phyloP scores from a whole-genome alignment of 345 rosid genomes.

The Salix suchowensis region DNA sequence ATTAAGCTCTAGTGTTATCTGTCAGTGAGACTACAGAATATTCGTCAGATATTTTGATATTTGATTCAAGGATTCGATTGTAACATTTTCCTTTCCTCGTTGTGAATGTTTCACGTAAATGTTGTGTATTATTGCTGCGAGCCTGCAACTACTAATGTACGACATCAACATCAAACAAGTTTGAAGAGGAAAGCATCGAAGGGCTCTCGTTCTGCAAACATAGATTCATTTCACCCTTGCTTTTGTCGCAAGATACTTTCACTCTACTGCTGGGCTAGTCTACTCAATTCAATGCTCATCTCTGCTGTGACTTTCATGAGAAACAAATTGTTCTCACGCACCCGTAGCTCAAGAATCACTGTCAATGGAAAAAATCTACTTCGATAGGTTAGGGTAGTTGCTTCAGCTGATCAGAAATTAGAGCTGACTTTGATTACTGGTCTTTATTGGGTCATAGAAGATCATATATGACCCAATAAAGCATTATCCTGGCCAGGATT shows the following conservation, averaged over 20 bases:
- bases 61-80: neutral
- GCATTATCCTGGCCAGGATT: neutral
- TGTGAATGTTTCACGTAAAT: neutral
- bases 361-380: no score
- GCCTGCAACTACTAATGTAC: neutral
- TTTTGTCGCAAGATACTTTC: no score
- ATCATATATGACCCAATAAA: no score
- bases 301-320: no score
- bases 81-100: neutral
- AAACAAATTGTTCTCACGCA: neutral
- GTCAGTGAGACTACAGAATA: neutral
- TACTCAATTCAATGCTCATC: no score
- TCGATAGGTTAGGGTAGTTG: no score
- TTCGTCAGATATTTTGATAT: neutral
- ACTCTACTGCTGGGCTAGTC: neutral
- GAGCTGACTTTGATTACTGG: no score
- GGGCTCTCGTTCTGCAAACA: neutral
- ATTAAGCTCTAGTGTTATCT: neutral
- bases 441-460: no score
- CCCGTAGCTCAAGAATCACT: neutral
- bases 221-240: no score
- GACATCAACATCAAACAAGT: neutral
- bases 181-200: neutral
- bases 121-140: neutral
- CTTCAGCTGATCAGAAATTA: no score